A percentile compares a stretch with the other conserved stretches of the same genome.
Conservation (phyloP, 805 yeast species). For the Wickerhamiella azyma region DNA sequence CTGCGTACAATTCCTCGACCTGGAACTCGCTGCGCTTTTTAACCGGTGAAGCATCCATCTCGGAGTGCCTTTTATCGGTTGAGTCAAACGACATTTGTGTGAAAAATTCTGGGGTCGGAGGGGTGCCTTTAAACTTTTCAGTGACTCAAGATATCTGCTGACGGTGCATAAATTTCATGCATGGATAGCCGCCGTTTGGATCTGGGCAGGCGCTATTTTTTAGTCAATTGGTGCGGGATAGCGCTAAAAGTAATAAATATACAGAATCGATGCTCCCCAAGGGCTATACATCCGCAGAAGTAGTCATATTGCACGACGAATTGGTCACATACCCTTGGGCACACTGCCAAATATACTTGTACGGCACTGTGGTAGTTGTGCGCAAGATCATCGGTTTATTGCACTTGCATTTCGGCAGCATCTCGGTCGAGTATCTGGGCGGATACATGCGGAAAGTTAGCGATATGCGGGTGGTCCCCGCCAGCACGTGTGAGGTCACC, state of each 20-base stretch:
- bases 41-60: background rate
- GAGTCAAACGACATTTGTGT: background rate
- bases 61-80: background rate
- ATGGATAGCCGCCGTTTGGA: too few relatives aligned
- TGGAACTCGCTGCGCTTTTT: constrained; percentile 10
- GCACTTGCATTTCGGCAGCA: constrained; percentile 32
- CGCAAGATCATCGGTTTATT: constrained; percentile 38
- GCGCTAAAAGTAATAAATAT: too few relatives aligned
- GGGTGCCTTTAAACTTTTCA: background rate
- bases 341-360: constrained; percentile 54
- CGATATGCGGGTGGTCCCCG: constrained; percentile 43
- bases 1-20: constrained; percentile 12
- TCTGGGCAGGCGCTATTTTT: too few relatives aligned
- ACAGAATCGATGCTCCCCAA: too few relatives aligned
- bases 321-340: constrained; percentile 24
- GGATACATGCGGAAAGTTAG: constrained; percentile 51
- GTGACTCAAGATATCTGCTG: background rate
- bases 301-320: constrained; percentile 17
- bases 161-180: too few relatives aligned
- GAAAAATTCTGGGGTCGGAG: background rate
- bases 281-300: background rate
- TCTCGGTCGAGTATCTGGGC: constrained; percentile 27
- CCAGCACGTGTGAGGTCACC: constrained; percentile 33
- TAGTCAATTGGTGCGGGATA: too few relatives aligned
- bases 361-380: constrained; percentile 36